These are phyloP conservation scores for Fusarium armeniacum DNA, from an alignment of 2,329 filamentous ascomycete genomes.

Conservation along the genomic window DNA sequence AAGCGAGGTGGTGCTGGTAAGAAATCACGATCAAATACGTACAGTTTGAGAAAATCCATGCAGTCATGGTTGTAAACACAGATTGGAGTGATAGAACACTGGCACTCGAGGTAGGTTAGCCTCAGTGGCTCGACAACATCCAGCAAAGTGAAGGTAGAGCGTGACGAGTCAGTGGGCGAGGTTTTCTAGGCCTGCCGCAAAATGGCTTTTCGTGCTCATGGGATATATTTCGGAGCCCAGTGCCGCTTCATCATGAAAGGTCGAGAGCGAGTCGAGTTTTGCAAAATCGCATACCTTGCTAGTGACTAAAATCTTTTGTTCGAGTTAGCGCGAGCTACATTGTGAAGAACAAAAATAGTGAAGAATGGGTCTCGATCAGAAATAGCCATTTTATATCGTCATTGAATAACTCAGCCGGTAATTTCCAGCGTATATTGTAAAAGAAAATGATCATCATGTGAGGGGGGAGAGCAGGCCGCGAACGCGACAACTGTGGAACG, in stretches of 20 bases:
- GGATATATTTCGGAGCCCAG: conserved; percentile 87
- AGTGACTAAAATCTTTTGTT: conserved; percentile 30
- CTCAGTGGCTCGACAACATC: conserved; percentile 27
- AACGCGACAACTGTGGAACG: conserved; percentile 30
- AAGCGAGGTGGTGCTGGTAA: conserved; percentile 47
- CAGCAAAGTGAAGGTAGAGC: conserved; percentile 23
- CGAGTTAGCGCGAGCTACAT: conserved; percentile 53
- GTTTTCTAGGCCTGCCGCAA: conserved; percentile 99
- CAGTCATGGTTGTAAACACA: background rate
- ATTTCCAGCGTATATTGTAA: conserved; percentile 87
- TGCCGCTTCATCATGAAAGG: conserved; percentile 87
- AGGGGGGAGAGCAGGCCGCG: conserved; percentile 7
- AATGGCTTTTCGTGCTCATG: conserved; percentile 87
- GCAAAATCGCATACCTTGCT: conserved; percentile 54
- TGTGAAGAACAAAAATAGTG: conserved; percentile 21
- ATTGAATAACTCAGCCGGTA: conserved; percentile 88
- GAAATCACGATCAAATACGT: conserved; percentile 31
- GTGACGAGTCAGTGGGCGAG: conserved; percentile 87
- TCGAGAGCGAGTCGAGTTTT: conserved; percentile 31
- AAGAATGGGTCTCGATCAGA: conserved; percentile 69
- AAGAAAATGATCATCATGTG: conserved; percentile 75
- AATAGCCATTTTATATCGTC: conserved; percentile 90
- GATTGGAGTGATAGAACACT: conserved; percentile 10
- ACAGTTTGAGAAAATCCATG: background rate
- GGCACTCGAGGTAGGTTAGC: conserved; percentile 45